Evolutionary conservation across 176 grass and related monocot species (phyloP).

Genomic region (Phyllostachys edulis): DNA sequence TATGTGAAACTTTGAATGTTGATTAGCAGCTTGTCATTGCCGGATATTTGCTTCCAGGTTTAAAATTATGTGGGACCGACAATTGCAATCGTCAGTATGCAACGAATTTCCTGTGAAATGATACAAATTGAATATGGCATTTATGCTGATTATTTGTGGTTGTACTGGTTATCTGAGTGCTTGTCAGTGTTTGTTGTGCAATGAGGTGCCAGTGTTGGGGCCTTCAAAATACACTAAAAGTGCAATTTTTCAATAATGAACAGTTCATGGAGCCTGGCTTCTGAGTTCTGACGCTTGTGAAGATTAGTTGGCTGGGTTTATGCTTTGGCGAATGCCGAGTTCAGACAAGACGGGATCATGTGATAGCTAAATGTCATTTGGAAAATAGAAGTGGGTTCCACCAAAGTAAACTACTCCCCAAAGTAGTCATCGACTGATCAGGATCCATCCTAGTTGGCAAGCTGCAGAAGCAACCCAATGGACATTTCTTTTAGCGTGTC

Average conservation of each 20-base stretch:
- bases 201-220: background rate
- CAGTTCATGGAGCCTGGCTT: background rate
- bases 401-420: background rate
- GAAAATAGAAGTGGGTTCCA: background rate
- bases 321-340: background rate
- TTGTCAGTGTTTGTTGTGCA: background rate
- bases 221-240: background rate
- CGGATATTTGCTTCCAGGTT: background rate
- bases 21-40: background rate
- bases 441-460: background rate
- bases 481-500: background rate
- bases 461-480: background rate
- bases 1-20: background rate
- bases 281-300: background rate
- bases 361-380: background rate
- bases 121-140: background rate
- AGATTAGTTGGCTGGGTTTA: background rate
- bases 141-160: background rate
- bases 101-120: background rate
- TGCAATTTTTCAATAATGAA: background rate
- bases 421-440: background rate
- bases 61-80: background rate
- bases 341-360: background rate
- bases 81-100: background rate
- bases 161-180: background rate